Base-by-base conservation (phyloP, 768 basidiomycete genomes). In the Suillus ampliporus region DNA sequence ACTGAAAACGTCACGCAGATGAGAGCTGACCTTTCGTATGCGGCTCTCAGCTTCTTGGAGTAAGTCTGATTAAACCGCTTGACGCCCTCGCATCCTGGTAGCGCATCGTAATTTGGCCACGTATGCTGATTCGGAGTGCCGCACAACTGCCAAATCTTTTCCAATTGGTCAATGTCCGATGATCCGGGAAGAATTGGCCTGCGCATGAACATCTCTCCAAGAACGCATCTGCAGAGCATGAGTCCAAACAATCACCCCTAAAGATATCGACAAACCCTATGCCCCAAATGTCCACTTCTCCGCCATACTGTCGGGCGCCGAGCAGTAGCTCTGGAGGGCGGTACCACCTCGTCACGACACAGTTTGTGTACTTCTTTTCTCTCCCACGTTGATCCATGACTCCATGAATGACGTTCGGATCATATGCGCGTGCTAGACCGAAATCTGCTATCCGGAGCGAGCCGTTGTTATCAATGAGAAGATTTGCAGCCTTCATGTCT, bases 401-500 rank as follows among this genome's bases (percentile, higher is more conserved):
- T 11, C 80, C 77, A 7, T 73, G 70, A 46, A 83, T 78, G 41
- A 80, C 72, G 46, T 77, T 81, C 6, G 83, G 78, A 66, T 92
- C 90, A 61, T 82, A 93, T 44, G 92, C 84, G 26, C 97, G 86
- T 0, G 97, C 97, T 11, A 99, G 86, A 75, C 97, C 97, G 67
- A 99, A 98, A 76, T 99, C 97, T 5, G 96, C 97, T 63, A 99
- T 91, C 69, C 89, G 89, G 17, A 99, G 81, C 23, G 83, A 82
- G 5, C 97, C 97, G 5, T 82, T 78, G 72, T 96, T 95, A 60
- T 89, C 91, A 57, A 99, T 97, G 52, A 99, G 88, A 56, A 99
- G 79, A 73, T 99, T 99, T 38, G 97, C 97, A 5, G 97, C 93
- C 73, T 99, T 99, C 92, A 99, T 96, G 70, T 99, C 97, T 50